Conservation (phyloP, 192 early-diverging fungal species). For the Umbelopsis ramanniana region DNA sequence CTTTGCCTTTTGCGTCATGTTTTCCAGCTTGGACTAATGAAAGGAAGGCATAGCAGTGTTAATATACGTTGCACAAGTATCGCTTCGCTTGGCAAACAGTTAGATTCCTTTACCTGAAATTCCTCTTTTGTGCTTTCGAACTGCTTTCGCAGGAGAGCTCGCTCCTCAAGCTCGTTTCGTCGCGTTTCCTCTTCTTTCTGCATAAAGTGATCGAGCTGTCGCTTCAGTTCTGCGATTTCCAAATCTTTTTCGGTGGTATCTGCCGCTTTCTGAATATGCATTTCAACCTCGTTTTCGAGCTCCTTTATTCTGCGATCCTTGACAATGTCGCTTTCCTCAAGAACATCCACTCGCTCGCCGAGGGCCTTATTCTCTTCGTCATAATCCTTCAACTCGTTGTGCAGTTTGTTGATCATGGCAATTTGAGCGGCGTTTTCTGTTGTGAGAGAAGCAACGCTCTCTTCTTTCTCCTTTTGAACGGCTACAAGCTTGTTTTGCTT, state of each 20-base stretch:
- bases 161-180: slow-evolving; percentile 9
- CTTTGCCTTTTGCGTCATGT: slow-evolving; percentile 18
- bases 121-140: slow-evolving; percentile 9
- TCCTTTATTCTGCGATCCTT: slow-evolving; percentile 10
- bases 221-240: slow-evolving; percentile 4
- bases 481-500: not conserved
- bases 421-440: not conserved
- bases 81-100: no score
- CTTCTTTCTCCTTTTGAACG: not conserved
- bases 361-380: not conserved
- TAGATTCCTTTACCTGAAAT: not conserved
- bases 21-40: slow-evolving; percentile 3
- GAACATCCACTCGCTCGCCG: slow-evolving; percentile 13
- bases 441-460: not conserved
- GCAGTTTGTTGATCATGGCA: slow-evolving; percentile 2
- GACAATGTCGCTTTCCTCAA: not conserved
- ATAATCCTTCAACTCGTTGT: slow-evolving; percentile 2
- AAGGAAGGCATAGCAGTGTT: no score
- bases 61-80: no score
- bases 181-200: not conserved
- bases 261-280: not conserved
- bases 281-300: not conserved
- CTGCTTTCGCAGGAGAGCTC: slow-evolving; percentile 13
- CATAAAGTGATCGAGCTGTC: slow-evolving; percentile 6
- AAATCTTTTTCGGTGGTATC: slow-evolving; percentile 15